phyloP scores from a whole-genome alignment of 352 stramenopile genomes.

The Globisporangium abappressorium region DNA sequence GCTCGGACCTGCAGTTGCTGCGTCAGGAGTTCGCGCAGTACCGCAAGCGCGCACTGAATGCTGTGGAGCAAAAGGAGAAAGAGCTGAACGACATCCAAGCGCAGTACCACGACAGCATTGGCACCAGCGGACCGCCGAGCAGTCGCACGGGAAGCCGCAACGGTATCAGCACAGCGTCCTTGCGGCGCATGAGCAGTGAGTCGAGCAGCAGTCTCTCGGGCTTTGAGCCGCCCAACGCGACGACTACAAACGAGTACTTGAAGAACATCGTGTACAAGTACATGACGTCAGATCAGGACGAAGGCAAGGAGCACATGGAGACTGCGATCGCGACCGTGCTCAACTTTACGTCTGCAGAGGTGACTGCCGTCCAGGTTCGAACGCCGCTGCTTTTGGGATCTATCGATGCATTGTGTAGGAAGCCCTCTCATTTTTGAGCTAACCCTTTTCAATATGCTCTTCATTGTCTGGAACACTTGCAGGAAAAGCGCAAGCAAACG shows the following conservation, averaged over 20 bases:
- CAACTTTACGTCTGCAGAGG: constrained; percentile 74
- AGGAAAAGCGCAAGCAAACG: constrained; percentile 22
- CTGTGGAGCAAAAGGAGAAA: constrained; percentile 82
- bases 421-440: not conserved
- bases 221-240: constrained; percentile 77
- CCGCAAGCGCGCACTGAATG: constrained; percentile 69
- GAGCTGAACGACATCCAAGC: constrained; percentile 68
- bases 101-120: constrained; percentile 46
- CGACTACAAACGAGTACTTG: constrained; percentile 86
- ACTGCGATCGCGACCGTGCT: constrained; percentile 86
- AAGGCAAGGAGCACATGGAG: constrained; percentile 88
- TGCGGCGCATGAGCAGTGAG: constrained; percentile 75
- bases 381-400: not conserved
- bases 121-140: constrained; percentile 26
- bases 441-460: not conserved
- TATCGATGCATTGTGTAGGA: not conserved
- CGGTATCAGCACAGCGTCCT: constrained; percentile 22
- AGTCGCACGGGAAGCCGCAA: constrained; percentile 48
- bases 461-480: not conserved
- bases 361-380: constrained; percentile 51
- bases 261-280: constrained; percentile 92
- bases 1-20: constrained; percentile 62
- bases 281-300: constrained; percentile 83
- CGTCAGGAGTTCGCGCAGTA: constrained; percentile 82
- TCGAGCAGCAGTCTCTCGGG: constrained; percentile 78